Evolutionary conservation across 2,329 filamentous ascomycete genomes (phyloP), one percentile per base, ranked within the genome.

Genomic region (Ustulina deusta): DNA sequence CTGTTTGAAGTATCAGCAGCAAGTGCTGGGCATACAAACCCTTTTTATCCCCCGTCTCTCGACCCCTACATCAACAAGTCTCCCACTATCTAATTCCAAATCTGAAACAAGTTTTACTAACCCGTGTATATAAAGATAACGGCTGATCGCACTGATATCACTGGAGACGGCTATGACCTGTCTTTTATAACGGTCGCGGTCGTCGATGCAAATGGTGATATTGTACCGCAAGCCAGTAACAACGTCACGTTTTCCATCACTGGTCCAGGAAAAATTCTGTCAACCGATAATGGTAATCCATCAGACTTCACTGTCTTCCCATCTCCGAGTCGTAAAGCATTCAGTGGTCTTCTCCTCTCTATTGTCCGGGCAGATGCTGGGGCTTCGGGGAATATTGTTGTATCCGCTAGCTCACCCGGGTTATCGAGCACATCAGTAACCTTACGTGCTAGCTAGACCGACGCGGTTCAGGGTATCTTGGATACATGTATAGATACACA

Each of bases 201-300:
- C 0, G 74, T 82, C 2, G 85, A 87, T 63, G 73, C 49, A 10
- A 71, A 79, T 0, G 85, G 84, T 1, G 76, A 81, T 48, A 65
- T 79, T 0, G 84, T 86, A 1, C 83, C 83, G 0, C 66, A 71
- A 2, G 85, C 85, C 1, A 74, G 74, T 22, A 77, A 83, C 68
- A 69, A 69, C 15, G 78, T 87, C 46, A 80, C 77, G 0, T 87
- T 87, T 68, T 78, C 80, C 0, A 68, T 85, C 5, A 72, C 74
- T 0, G 84, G 82, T 0, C 78, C 79, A 0, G 86, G 81, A 0
- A 76, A 81, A 72, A 82, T 87, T 49, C 78, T 84, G 1, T 75
- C 82, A 0, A 87, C 85, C 0, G 84, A 87, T 58, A 87, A 86
- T 60, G 85, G 85, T 1, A 79, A 86, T 62, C 82, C 82, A 4